Evolutionary conservation across 768 basidiomycete genomes (phyloP), one percentile per base, ranked within the genome.

Genomic region (Trametes cubensis): DNA sequence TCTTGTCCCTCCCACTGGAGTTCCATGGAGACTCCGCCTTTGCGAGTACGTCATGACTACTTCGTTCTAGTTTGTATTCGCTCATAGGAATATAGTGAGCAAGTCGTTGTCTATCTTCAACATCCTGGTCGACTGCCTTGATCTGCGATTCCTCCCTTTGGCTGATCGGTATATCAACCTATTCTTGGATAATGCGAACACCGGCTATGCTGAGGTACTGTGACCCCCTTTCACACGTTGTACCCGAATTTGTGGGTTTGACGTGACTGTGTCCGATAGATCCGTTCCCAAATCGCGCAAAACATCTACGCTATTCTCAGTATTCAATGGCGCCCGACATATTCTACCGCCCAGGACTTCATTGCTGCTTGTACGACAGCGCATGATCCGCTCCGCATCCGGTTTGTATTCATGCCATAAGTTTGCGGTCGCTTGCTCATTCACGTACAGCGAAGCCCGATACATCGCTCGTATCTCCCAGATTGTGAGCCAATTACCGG

Each of bases 11-110:
- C 3, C 88, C 90, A 2, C 77, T 94, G 5, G 94, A 97, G 65
- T 92, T 95, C 72, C 82, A 84, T 39, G 84, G 87, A 48, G 90
- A 92, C 65, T 96, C 93, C 28, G 91, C 92, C 2, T 97, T 97
- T 72, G 83, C 88, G 65, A 88, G 93, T 91, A 76, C 71, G 85
- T 78, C 6, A 25, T 18, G 18, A 40, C 49, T 20, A 21, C 44
- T 17, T 6, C 34, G 62, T 45, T 54, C 38, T 21, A 60, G 67
- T 49, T 39, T 46, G n/a, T 28, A 53, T 54, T 34, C 20, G 45
- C 42, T 61, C 46, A 55, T 58, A 39, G 6, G 7, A n/a, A 23
- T 28, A 23, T 69, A 94, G 93, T 92, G 81, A 88, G 82, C 66
- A 94, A 94, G 70, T 76, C 90, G 1, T 77, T 95, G 6, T 79